Percentiles rank a stretch among this genome's conserved stretches.
phyloP scores from a whole-genome alignment of 306 rosid genomes.

The Hippophae rhamnoides region DNA sequence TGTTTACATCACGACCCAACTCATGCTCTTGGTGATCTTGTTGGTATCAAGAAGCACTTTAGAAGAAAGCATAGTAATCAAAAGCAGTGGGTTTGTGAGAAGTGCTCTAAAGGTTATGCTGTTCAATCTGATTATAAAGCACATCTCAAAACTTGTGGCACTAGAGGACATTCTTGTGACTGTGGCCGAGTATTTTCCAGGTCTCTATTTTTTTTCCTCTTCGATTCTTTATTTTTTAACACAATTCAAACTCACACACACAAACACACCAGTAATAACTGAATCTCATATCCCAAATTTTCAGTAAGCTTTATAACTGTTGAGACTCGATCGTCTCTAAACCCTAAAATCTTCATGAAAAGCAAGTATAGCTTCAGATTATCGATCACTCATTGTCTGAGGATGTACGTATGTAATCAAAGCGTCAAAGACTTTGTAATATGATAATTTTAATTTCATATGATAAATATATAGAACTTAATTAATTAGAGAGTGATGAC shows the following conservation, averaged over 20 bases:
- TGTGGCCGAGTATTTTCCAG: constrained; percentile 99
- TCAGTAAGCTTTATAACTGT: too few species aligned
- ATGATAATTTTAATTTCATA: too few species aligned
- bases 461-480: too few species aligned
- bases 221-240: too few species aligned
- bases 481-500: not conserved
- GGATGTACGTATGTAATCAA: too few species aligned
- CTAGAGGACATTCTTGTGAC: constrained; percentile 96
- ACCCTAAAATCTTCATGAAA: not conserved
- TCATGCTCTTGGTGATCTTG: constrained; percentile 93
- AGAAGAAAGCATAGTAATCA: constrained; percentile 80
- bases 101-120: constrained; percentile 84
- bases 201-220: constrained; percentile 15
- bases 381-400: too few species aligned
- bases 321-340: not conserved
- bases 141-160: constrained; percentile 96
- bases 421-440: too few species aligned
- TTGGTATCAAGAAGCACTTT: constrained; percentile 88
- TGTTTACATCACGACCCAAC: constrained; percentile 85
- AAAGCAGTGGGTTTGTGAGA: constrained; percentile 92
- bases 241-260: too few species aligned
- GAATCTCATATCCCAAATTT: constrained; percentile 1
- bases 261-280: not conserved
- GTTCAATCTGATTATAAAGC: constrained; percentile 97
- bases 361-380: too few species aligned